Evolutionary conservation across 2,329 filamentous ascomycete genomes (phyloP).

Genomic region (Fusarium metavorans): DNA sequence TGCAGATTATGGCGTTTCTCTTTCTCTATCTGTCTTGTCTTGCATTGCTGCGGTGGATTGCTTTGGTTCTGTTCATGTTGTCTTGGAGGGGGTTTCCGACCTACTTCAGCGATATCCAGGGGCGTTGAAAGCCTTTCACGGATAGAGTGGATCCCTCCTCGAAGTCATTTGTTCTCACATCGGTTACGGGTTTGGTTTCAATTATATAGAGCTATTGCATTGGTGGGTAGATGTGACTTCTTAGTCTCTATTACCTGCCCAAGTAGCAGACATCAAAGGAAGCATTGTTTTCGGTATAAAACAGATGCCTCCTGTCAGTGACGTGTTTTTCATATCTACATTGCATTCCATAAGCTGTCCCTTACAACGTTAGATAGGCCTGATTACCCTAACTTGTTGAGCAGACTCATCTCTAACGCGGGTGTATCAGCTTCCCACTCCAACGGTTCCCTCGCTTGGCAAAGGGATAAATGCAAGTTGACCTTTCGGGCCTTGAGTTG

Average conservation of each 20-base stretch:
- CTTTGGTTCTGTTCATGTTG: neutral
- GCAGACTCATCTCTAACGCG: neutral
- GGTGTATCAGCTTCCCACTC: neutral
- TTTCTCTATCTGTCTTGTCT: neutral
- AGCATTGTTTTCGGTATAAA: neutral
- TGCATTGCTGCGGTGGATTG: neutral
- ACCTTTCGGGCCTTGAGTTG: neutral
- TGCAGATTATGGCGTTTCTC: slow-evolving; percentile 16
- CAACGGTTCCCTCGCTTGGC: neutral
- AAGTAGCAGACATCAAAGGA: neutral
- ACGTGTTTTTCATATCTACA: neutral
- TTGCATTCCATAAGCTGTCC: neutral
- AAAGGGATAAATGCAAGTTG: neutral
- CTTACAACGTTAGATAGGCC: neutral
- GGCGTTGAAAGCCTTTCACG: neutral
- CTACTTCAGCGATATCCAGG: neutral
- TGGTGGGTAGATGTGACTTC: neutral
- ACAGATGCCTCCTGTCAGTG: neutral
- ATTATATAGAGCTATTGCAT: neutral
- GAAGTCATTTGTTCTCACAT: neutral
- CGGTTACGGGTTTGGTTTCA: neutral
- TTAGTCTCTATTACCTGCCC: neutral
- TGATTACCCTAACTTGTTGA: neutral
- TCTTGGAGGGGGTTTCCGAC: neutral
- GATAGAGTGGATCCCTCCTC: neutral